A percentile compares a stretch with the other conserved stretches of the same genome.
Evolutionary conservation across 108 stramenopile genomes (phyloP).

Genomic region (Epithemia pelagica): DNA sequence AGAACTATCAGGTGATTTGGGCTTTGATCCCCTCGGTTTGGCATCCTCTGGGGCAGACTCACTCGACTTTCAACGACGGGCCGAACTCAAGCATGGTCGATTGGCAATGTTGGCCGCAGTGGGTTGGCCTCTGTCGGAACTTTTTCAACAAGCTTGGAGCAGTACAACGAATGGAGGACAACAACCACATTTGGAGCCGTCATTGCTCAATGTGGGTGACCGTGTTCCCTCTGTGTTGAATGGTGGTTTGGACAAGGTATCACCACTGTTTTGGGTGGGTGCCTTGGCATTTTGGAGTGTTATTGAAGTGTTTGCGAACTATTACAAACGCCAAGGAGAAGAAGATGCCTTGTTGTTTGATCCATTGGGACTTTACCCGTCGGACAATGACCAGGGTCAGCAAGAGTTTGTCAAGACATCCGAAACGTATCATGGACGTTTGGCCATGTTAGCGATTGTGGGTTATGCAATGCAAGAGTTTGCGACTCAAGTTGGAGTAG

Average conservation of each 20-base stretch:
- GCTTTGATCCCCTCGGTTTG: conserved; percentile 82
- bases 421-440: conserved; percentile 88
- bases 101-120: conserved; percentile 86
- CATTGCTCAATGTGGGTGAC: conserved; percentile 48
- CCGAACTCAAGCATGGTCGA: conserved; percentile 83
- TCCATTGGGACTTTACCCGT: conserved; percentile 69
- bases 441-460: conserved; percentile 87
- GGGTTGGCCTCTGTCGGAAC: conserved; percentile 80
- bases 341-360: conserved; percentile 73
- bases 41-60: conserved; percentile 45
- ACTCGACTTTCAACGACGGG: conserved; percentile 59
- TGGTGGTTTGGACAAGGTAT: conserved; percentile 65
- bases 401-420: conserved; percentile 53
- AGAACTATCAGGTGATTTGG: conserved; percentile 69
- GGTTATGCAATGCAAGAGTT: conserved; percentile 80
- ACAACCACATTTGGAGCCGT: conserved; percentile 38
- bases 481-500: conserved; percentile 58
- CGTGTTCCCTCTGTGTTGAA: conserved; percentile 69
- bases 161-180: conserved; percentile 51
- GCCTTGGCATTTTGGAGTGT: conserved; percentile 62
- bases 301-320: conserved; percentile 51
- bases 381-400: conserved; percentile 39
- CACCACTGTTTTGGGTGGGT: conserved; percentile 67
- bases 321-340: conserved; percentile 37
- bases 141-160: conserved; percentile 31